Conservation (phyloP, 2,329 filamentous ascomycete genomes). For the Fusarium sp. region DNA sequence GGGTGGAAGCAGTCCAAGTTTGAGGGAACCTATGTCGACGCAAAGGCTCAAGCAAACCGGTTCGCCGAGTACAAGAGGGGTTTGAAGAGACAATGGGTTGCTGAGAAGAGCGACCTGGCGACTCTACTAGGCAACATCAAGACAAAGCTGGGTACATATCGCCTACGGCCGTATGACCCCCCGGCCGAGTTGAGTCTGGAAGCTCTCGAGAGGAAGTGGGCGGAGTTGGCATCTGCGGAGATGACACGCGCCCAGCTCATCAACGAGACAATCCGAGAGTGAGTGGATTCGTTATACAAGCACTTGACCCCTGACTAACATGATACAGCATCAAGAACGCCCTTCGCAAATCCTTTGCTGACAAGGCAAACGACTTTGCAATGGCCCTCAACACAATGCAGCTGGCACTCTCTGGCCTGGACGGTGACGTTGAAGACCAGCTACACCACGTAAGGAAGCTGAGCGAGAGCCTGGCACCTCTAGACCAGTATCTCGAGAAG, state of each 20-base stretch:
- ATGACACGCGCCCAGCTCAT: slow-evolving; percentile 90
- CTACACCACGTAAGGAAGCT: slow-evolving; percentile 84
- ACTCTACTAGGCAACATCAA: slow-evolving; percentile 97
- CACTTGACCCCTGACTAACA: slow-evolving; percentile 42
- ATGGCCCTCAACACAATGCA: slow-evolving; percentile 94
- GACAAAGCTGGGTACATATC: slow-evolving; percentile 95
- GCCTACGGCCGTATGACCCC: slow-evolving; percentile 87
- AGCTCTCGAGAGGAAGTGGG: slow-evolving; percentile 83
- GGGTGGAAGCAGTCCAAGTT: slow-evolving; percentile 83
- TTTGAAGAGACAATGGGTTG: slow-evolving; percentile 93
- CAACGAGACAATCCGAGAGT: slow-evolving; percentile 97
- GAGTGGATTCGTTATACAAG: slow-evolving; percentile 47
- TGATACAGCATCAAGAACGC: slow-evolving; percentile 84
- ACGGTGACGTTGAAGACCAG: slow-evolving; percentile 96
- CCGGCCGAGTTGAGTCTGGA: slow-evolving; percentile 83
- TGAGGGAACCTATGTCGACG: slow-evolving; percentile 89
- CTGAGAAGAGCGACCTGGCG: slow-evolving; percentile 94
- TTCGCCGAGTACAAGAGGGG: slow-evolving; percentile 92
- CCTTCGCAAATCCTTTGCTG: slow-evolving; percentile 88
- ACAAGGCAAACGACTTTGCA: slow-evolving; percentile 98
- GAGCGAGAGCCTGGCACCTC: slow-evolving; percentile 81
- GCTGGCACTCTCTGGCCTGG: slow-evolving; percentile 92
- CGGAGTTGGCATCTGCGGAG: slow-evolving; percentile 78
- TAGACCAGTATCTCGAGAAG: slow-evolving; percentile 89
- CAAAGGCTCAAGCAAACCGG: slow-evolving; percentile 81